A percentile compares a stretch with the other conserved stretches of the same genome.
These are phyloP conservation scores for Salix viminalis DNA, from an alignment of 345 rosid species.

Conservation along the genomic window DNA sequence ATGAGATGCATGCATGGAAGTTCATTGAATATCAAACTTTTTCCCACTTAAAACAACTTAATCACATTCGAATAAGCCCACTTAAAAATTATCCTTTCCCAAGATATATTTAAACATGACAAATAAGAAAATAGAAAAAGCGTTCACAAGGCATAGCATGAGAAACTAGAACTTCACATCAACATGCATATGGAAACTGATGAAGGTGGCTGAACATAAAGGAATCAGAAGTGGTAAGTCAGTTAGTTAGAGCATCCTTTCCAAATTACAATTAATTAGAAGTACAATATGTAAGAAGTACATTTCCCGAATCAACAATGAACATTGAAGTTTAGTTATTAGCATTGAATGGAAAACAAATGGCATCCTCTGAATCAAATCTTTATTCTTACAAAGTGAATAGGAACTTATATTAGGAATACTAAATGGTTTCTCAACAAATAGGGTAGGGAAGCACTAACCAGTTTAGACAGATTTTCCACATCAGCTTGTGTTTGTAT, in stretches of 20 bases:
- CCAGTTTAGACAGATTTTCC: conserved; percentile 49
- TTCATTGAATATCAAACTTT: background rate
- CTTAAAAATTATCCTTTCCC: background rate
- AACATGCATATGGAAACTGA: background rate
- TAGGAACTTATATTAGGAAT: no score
- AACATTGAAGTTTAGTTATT: background rate
- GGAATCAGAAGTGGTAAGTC: background rate
- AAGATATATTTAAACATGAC: background rate
- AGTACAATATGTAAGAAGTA: no score
- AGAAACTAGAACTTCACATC: background rate
- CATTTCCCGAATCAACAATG: background rate
- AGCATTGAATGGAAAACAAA: background rate
- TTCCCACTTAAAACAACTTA: background rate
- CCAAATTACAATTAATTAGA: background rate
- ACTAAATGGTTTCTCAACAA: no score
- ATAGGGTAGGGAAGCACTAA: conserved; percentile 33
- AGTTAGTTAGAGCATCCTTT: background rate
- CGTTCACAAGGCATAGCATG: background rate
- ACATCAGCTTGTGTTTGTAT: conserved; percentile 81
- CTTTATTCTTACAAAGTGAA: no score
- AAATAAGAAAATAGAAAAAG: background rate
- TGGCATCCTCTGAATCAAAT: no score
- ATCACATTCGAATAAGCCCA: background rate
- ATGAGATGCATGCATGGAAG: conserved; percentile 5
- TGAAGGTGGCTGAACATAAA: background rate